Conservation (phyloP, 140 eudicot species). For the Flaveria floridana region DNA sequence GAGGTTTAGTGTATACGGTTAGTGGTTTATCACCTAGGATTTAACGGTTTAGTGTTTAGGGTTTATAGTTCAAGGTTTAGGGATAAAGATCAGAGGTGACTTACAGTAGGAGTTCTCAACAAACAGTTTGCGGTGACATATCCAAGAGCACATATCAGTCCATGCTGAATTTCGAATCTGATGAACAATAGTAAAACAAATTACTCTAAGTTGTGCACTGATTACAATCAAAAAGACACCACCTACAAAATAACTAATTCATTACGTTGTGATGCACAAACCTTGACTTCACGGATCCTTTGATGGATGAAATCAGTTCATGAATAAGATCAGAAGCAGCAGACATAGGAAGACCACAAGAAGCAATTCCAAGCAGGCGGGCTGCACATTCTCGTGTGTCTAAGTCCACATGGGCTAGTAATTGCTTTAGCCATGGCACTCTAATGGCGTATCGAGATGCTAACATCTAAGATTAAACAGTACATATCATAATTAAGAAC, state of each 20-base stretch:
- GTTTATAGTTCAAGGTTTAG: neutral
- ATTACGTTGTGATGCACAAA: constrained; percentile 27
- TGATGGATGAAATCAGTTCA: constrained; percentile 53
- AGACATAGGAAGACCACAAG: constrained; percentile 68
- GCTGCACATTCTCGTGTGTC: constrained; percentile 92
- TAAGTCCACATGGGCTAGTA: constrained; percentile 67
- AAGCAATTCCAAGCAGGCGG: constrained; percentile 83
- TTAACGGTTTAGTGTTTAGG: neutral
- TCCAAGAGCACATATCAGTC: constrained; percentile 78
- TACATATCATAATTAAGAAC: constrained; percentile 22
- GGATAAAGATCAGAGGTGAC: constrained; percentile 24
- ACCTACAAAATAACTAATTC: neutral
- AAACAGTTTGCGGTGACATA: constrained; percentile 82
- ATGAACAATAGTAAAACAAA: constrained; percentile 20
- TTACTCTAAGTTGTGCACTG: constrained; percentile 3
- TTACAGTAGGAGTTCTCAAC: constrained; percentile 67
- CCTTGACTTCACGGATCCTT: constrained; percentile 64
- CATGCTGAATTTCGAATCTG: constrained; percentile 92
- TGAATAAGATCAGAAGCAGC: constrained; percentile 64
- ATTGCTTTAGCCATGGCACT: constrained; percentile 74
- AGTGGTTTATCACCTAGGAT: neutral
- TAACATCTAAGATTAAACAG: constrained; percentile 49
- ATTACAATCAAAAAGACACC: neutral
- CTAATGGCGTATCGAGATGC: constrained; percentile 70
- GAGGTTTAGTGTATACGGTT: neutral